Conservation (phyloP, 2,329 filamentous ascomycete species). For the Tolypocladium cylindrosporum region DNA sequence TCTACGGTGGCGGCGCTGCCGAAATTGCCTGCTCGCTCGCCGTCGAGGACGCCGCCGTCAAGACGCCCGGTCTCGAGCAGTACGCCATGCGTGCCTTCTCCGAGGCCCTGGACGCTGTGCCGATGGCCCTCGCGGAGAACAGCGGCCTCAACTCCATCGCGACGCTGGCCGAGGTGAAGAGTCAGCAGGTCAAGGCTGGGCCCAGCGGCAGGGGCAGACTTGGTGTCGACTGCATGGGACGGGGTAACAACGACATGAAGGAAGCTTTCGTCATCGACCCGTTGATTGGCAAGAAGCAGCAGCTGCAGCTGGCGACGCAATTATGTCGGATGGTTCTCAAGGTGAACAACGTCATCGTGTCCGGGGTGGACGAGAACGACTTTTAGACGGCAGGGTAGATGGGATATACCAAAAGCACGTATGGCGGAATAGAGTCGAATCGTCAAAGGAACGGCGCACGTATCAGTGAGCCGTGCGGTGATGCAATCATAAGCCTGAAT, state of each 20-base stretch:
- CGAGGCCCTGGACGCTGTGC: conserved; percentile 85
- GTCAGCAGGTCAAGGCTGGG: conserved; percentile 77
- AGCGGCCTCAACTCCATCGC: conserved; percentile 93
- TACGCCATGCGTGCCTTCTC: conserved; percentile 98
- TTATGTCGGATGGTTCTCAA: conserved; percentile 97
- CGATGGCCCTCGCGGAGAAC: conserved; percentile 96
- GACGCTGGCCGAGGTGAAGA: conserved; percentile 90
- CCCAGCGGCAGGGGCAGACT: conserved; percentile 46
- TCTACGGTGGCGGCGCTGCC: conserved; percentile 92
- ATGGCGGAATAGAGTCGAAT: conserved; percentile 5
- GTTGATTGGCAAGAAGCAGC: conserved; percentile 94
- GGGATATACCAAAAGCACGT: conserved; percentile 15
- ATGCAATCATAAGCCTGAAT: neutral
- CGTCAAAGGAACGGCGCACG: neutral
- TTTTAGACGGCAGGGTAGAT: conserved; percentile 45
- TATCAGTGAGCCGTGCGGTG: too few species aligned
- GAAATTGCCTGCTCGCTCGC: conserved; percentile 96
- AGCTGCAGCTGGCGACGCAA: conserved; percentile 92
- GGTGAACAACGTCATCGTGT: conserved; percentile 92
- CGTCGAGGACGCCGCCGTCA: conserved; percentile 87
- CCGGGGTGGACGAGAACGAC: conserved; percentile 77
- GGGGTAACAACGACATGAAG: conserved; percentile 93
- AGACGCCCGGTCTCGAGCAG: conserved; percentile 95
- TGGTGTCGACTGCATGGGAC: conserved; percentile 96
- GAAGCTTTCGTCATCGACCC: conserved; percentile 97